Evolutionary conservation across 2,329 filamentous ascomycete genomes (phyloP).

Genomic region (Fusarium compactum): DNA sequence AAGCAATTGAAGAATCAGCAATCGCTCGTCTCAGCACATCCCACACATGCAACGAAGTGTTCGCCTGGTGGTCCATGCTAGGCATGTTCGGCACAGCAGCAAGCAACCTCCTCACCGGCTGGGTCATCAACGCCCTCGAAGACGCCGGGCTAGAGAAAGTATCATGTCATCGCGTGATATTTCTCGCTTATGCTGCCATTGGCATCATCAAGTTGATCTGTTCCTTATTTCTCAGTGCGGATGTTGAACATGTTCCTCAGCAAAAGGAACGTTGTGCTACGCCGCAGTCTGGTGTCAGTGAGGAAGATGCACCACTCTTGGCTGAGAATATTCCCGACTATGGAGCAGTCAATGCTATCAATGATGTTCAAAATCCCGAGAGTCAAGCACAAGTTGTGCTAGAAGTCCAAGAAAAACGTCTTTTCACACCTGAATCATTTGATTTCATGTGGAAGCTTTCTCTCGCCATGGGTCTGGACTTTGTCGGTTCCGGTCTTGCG

Average conservation of each 20-base stretch:
- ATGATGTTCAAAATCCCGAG: neutral
- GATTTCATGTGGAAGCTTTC: constrained; percentile 42
- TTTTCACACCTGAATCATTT: constrained; percentile 35
- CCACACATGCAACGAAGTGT: constrained; percentile 41
- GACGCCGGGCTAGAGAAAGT: constrained; percentile 16
- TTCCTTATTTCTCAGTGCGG: constrained; percentile 21
- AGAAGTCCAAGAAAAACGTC: neutral
- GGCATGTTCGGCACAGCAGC: constrained; percentile 42
- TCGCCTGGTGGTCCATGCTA: constrained; percentile 44
- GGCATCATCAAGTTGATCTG: constrained; percentile 35
- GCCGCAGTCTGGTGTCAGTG: neutral
- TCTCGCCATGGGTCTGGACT: constrained; percentile 35
- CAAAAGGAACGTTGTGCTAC: constrained; percentile 25
- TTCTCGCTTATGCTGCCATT: constrained; percentile 28
- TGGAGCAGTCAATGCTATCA: constrained; percentile 5
- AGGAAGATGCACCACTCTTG: constrained; percentile 32
- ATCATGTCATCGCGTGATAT: constrained; percentile 33
- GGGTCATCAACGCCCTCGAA: constrained; percentile 32
- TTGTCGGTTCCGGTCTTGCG: constrained; percentile 39
- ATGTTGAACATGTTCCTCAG: constrained; percentile 23
- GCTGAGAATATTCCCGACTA: neutral
- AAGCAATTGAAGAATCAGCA: constrained; percentile 40
- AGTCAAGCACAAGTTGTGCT: neutral
- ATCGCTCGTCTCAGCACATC: constrained; percentile 37
- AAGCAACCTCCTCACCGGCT: constrained; percentile 39